Base-by-base conservation (phyloP, 2,329 filamentous ascomycete species). In the Esteya vermicola region DNA sequence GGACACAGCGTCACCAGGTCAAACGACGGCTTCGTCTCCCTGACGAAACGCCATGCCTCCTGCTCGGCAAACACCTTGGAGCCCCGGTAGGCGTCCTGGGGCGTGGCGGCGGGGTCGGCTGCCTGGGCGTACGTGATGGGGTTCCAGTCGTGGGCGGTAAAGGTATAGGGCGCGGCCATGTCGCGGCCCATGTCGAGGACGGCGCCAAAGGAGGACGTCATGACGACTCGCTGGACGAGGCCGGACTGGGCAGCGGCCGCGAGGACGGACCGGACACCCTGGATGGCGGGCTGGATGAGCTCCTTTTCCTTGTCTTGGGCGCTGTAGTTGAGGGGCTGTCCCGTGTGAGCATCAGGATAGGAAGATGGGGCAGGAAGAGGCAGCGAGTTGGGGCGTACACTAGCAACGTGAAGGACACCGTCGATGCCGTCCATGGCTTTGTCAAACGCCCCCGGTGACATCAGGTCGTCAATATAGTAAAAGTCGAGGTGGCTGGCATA, bases 11-110 rank as follows among this genome's bases (percentile, higher is more conserved):
- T 38, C 3, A 62, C 67, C 7, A 74, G 50, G 47, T 68, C 64
- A 44, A 72, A 74, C 21, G 47, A 50, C 21, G 66, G 64, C 39
- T 59, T 58, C 2, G 40, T 31, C 9, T 52, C 45, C 13, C 48
- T 50, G 21, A 72, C 59, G 36, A 70, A 72, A 28, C 68, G 63
- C 70, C 70, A 73, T 0, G 66, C 67, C 0, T 68, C 62, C 41
- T 57, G 57, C 58, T 75, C 70, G 34, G 70, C 70, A 3, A 67
- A 58, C 36, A 60, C 68, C 59, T 74, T 74, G 51, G 66, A 69
- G 6, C 65, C 68, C 42, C 67, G 65, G 59, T 75, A 75, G 28
- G 64, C 65, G 13, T 46, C 38, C 58, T 52, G 36, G 6, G 44
- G 33, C 16, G 12, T 35, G 3, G 59, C 62, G 6, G 59, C 50